Evolutionary conservation across 805 yeast genomes (phyloP), one percentile per base, ranked within the genome.

Genomic region (Wickerhamomyces subpelliculosus): DNA sequence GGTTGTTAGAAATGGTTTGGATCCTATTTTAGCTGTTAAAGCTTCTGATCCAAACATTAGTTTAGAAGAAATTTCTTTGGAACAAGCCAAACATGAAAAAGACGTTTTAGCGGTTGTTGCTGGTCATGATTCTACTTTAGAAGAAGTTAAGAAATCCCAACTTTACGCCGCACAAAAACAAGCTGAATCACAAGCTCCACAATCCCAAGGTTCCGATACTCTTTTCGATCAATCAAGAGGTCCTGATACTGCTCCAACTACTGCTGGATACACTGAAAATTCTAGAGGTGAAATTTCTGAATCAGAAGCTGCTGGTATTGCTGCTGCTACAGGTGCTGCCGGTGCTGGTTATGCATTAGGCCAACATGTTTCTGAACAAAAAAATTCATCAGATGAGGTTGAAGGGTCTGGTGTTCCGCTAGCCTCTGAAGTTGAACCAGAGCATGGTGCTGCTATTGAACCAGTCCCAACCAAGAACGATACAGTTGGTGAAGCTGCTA

Each of bases 191-290:
- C 14, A 9, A 24, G 34, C 34, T 30, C 43, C 22, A 17, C 41
- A 16, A 32, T 48, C 17, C 12, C 18, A 14, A 29, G 32, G 11
- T 19, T 10, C 11, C 12, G 22, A 29, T 29, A 22, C 22, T 18
- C 22, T 18, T 29, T 19, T 29, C 14, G 32, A 29, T 11, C 14
- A 18, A 5, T n/a, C 32, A 29, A 29, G 12, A 4, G 9, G 12
- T 5, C 20, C 10, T 3, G 17, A 29, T 11, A 52, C 54, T 14
- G 52, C 57, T 30, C 54, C 57, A 9, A 36, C 21, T 4, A 49
- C 56, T 10, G 31, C 48, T 18, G 46, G 34, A 12, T 29, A 12
- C 13, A 19, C 30, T 4, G 42, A 31, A 2, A 12, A 16, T 16
- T 10, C 29, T 27, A 27, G 19, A 27, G n/a, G n/a, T n/a, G n/a